A percentile compares a stretch with the other conserved stretches of the same genome.
These are phyloP conservation scores for Starmerella apis DNA, from an alignment of 805 yeast species.

Conservation along the genomic window DNA sequence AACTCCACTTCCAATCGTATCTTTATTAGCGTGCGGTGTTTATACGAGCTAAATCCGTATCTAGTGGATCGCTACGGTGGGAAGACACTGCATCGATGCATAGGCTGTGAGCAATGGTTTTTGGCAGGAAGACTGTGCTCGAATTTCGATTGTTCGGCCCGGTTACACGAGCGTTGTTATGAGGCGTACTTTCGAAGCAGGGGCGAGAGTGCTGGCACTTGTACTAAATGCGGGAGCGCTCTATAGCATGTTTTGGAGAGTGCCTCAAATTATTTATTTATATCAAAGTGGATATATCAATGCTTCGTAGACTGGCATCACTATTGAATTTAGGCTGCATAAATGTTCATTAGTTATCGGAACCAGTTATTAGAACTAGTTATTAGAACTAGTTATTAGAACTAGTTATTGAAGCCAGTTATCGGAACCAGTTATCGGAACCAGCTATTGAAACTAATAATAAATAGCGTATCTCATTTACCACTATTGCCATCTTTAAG, in stretches of 20 bases:
- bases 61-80: slow-evolving; percentile 14
- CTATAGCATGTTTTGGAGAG: no score
- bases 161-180: slow-evolving; percentile 22
- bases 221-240: slow-evolving; percentile 16
- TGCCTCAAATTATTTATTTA: neutral
- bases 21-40: slow-evolving; percentile 12
- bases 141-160: slow-evolving; percentile 13
- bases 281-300: no score
- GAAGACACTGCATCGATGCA: slow-evolving; percentile 13
- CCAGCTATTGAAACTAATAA: no score
- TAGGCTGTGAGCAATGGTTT: slow-evolving; percentile 20
- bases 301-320: no score
- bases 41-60: slow-evolving; percentile 16
- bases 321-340: no score
- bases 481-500: no score
- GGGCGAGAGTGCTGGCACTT: slow-evolving; percentile 6
- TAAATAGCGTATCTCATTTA: no score
- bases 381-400: no score
- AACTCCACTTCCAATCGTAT: neutral
- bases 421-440: no score
- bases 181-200: slow-evolving; percentile 11
- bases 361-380: no score
- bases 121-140: slow-evolving; percentile 18
- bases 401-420: no score
- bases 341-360: no score